Conservation (phyloP, 2,329 filamentous ascomycete species). For the Fusarium sterilihyphosum region DNA sequence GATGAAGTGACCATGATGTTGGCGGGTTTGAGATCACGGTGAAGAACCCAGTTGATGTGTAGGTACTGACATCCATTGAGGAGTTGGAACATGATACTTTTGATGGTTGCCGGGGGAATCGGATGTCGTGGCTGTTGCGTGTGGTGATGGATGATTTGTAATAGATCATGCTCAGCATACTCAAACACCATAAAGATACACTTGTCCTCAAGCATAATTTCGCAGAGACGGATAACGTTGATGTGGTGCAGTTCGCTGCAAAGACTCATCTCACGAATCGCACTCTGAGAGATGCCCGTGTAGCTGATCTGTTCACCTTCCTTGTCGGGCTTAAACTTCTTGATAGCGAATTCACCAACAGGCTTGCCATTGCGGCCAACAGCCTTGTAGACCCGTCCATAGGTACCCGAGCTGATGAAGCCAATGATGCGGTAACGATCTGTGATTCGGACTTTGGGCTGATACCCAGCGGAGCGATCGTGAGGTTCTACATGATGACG, state of each 20-base stretch:
- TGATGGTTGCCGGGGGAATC: slow-evolving; percentile 88
- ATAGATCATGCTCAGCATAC: slow-evolving; percentile 95
- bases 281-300: slow-evolving; percentile 96
- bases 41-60: slow-evolving; percentile 95
- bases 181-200: slow-evolving; percentile 99
- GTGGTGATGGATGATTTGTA: slow-evolving; percentile 99
- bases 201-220: slow-evolving; percentile 98
- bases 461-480: slow-evolving; percentile 66
- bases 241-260: slow-evolving; percentile 90
- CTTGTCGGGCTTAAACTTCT: slow-evolving; percentile 99
- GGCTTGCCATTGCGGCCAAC: slow-evolving; percentile 65
- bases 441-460: slow-evolving; percentile 85
- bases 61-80: slow-evolving; percentile 95
- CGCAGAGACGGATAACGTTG: slow-evolving; percentile 90
- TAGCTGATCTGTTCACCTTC: slow-evolving; percentile 95
- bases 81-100: slow-evolving; percentile 95
- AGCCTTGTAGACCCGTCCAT: slow-evolving; percentile 98
- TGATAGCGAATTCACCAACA: slow-evolving; percentile 91
- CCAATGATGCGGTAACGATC: slow-evolving; percentile 97
- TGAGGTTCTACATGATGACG: slow-evolving; percentile 58
- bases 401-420: slow-evolving; percentile 98
- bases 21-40: slow-evolving; percentile 95
- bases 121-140: slow-evolving; percentile 87
- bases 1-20: slow-evolving; percentile 97
- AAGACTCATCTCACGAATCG: slow-evolving; percentile 95